A percentile compares a stretch with the other conserved stretches of the same genome.
Conservation (phyloP, 2,329 filamentous ascomycete genomes). For the Cytospora piceae region DNA sequence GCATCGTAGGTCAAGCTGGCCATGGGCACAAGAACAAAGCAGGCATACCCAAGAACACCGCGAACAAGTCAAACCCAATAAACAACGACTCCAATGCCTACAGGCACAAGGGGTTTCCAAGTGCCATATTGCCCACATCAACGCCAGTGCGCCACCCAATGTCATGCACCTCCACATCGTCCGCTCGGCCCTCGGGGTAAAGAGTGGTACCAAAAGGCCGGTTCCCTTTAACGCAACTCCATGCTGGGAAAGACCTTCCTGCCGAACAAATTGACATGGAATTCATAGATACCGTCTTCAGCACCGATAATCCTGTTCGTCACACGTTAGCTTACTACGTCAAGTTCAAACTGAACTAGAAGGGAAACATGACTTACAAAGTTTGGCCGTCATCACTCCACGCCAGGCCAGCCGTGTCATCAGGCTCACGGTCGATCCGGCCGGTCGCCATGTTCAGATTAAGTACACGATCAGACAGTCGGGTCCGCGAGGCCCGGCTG, state of each 20-base stretch:
- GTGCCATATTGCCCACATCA: slow-evolving; percentile 21
- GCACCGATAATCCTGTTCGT: slow-evolving; percentile 60
- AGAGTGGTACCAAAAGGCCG: slow-evolving; percentile 1
- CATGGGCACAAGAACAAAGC: background rate
- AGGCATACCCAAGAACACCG: background rate
- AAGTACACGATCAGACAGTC: slow-evolving; percentile 19
- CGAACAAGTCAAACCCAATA: background rate
- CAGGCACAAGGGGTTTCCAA: slow-evolving; percentile 21
- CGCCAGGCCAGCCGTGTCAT: slow-evolving; percentile 63
- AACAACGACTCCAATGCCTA: slow-evolving; percentile 5
- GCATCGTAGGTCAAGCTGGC: background rate
- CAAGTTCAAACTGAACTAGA: background rate
- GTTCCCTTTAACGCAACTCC: slow-evolving; percentile 49
- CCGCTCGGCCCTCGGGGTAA: background rate
- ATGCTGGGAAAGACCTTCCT: slow-evolving; percentile 64
- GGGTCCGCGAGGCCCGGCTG: slow-evolving; percentile 14
- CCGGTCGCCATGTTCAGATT: slow-evolving; percentile 20
- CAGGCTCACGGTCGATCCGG: slow-evolving; percentile 43
- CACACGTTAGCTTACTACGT: background rate
- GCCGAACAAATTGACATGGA: slow-evolving; percentile 65
- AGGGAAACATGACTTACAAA: slow-evolving; percentile 51
- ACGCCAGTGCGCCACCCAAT: slow-evolving; percentile 15
- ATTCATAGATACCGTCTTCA: slow-evolving; percentile 77
- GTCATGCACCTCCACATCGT: background rate
- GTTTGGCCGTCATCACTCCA: slow-evolving; percentile 65